Percentiles rank a stretch among this genome's conserved stretches.
These are phyloP conservation scores for Scedosporium boydii DNA, from an alignment of 2,329 filamentous ascomycete species.

Conservation along the genomic window DNA sequence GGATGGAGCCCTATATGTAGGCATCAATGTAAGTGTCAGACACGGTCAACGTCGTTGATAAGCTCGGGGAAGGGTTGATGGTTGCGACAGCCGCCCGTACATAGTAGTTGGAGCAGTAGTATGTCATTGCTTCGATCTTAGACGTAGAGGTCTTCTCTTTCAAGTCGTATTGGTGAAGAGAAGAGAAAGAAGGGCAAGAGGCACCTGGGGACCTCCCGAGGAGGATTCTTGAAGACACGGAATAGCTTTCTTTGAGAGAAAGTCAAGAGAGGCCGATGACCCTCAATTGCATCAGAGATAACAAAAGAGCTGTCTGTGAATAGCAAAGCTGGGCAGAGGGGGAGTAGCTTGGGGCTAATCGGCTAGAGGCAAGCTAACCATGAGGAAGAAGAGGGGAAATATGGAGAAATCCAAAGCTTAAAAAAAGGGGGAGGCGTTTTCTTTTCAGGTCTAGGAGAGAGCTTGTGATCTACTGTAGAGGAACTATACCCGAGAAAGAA, in stretches of 20 bases:
- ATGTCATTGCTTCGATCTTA: conserved; percentile 16
- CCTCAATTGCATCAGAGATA: background rate
- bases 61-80: no score
- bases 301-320: background rate
- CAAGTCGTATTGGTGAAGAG: no score
- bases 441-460: background rate
- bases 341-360: background rate
- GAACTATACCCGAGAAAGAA: background rate
- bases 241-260: no score
- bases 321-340: background rate
- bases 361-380: background rate
- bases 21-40: background rate
- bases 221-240: no score
- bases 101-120: conserved; percentile 29
- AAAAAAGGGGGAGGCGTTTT: background rate
- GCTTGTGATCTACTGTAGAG: background rate
- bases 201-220: no score
- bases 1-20: conserved; percentile 20
- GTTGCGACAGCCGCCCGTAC: conserved; percentile 13
- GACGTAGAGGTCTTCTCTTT: background rate
- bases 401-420: background rate
- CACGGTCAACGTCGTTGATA: background rate
- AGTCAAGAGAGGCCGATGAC: background rate
- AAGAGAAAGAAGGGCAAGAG: no score
- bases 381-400: background rate